Base-by-base conservation (phyloP, 176 grass and related monocot species). In the Carex littledalei region DNA sequence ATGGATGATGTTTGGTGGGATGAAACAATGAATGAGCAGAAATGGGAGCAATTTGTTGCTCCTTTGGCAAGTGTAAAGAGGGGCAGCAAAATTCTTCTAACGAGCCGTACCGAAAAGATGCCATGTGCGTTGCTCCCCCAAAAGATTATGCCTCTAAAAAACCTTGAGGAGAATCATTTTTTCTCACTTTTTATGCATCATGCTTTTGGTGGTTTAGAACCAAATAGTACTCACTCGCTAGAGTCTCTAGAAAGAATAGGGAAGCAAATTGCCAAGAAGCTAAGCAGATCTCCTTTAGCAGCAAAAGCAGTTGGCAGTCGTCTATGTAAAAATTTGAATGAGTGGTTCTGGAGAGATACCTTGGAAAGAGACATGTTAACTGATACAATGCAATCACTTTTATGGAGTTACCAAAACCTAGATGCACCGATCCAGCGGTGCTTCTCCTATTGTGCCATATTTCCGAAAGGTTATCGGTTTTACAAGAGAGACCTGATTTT, bases 361-460 rank as follows among this genome's bases (percentile, higher is more conserved):
- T 13, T 78, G 43, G 41, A 78, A 22, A 78, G 50, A 24, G 41
- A 52, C 1, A 13, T 52, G 43, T 52, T 78, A 52, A 78, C 11
- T 78, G 41, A 52, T 31, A 78, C 50, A 8, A 24, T 11, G 22
- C 11, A 78, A 26, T 56, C 73, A 6, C 50, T 78, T 24, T 14
- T 50, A 56, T 78, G 73, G 73, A 78, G 63, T 84, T 84, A 84
- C 64, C 37, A 59, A 41, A 32, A 55, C 20, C 21, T 84, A 31
- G 50, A 67, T 74, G 26, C 82, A 41, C 41, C 10, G 1, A 34
- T 84, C 8, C 65, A 74, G 10, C 24, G 82, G 11, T 84, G 82
- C 49, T 84, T 84, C 69, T 52, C 64, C 21, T 84, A 74, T 39
- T 84, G 82, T 60, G 13, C 22, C 22, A 56, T 84, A 73, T 84